These are phyloP conservation scores for Fraxinus dipetala DNA, from an alignment of 305 asterid species.

Conservation along the genomic window DNA sequence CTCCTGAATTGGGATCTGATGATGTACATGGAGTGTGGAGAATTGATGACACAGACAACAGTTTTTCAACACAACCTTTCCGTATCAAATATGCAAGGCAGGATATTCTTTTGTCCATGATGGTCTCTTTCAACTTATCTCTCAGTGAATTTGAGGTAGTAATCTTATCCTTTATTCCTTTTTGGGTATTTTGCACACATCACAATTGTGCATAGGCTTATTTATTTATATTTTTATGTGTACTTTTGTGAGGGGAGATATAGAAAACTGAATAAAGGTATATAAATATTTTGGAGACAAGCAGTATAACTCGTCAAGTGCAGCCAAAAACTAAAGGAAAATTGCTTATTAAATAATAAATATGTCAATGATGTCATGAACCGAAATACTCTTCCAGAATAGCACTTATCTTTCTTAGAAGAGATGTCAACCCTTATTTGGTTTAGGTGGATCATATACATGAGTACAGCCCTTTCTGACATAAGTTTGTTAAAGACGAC, in stretches of 20 bases:
- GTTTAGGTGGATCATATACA: slow-evolving; percentile 11
- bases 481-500: slow-evolving; percentile 14
- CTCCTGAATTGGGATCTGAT: slow-evolving; percentile 91
- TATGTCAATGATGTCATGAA: neutral
- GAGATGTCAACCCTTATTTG: slow-evolving; percentile 10
- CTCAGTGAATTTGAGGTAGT: slow-evolving; percentile 62
- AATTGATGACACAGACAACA: slow-evolving; percentile 86
- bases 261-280: slow-evolving; percentile 13
- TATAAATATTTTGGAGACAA: neutral
- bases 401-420: slow-evolving; percentile 4
- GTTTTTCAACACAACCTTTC: slow-evolving; percentile 94
- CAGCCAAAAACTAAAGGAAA: neutral
- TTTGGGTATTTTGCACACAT: slow-evolving; percentile 18
- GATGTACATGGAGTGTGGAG: slow-evolving; percentile 88
- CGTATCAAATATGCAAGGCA: slow-evolving; percentile 95
- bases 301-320: slow-evolving; percentile 15
- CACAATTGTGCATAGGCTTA: neutral
- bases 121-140: slow-evolving; percentile 89
- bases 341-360: neutral
- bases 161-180: slow-evolving; percentile 8
- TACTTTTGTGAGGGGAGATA: neutral
- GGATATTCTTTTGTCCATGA: slow-evolving; percentile 90
- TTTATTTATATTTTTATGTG: neutral
- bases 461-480: slow-evolving; percentile 5
- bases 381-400: neutral